These are phyloP conservation scores for Favolaschia claudopus DNA, from an alignment of 768 basidiomycete genomes.

Conservation along the genomic window DNA sequence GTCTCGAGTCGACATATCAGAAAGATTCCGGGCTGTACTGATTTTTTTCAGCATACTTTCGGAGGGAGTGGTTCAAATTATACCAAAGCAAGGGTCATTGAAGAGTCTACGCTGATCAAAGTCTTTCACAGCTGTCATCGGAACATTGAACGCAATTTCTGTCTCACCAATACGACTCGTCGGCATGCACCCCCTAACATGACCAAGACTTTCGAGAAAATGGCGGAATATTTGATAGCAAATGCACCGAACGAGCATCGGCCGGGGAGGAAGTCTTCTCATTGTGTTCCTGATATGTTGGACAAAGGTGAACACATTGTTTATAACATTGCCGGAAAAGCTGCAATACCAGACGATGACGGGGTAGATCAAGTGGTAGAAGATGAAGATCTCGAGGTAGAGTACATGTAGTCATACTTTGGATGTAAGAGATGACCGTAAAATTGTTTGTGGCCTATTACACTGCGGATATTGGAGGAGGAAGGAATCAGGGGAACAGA, in stretches of 20 bases:
- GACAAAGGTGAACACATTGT: too few species aligned
- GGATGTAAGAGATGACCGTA: too few species aligned
- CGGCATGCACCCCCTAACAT: conserved; percentile 39
- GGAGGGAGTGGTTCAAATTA: conserved; percentile 43
- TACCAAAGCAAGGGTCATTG: conserved; percentile 36
- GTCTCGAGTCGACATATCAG: background rate
- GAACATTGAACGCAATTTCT: conserved; percentile 35
- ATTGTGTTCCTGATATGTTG: conserved; percentile 27
- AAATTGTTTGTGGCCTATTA: too few species aligned
- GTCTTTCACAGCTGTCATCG: conserved; percentile 35
- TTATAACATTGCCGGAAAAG: conserved; percentile 21
- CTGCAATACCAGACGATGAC: conserved; percentile 16
- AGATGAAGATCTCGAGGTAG: too few species aligned
- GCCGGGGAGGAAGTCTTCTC: conserved; percentile 18
- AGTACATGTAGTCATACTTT: too few species aligned
- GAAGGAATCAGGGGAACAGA: too few species aligned
- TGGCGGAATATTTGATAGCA: conserved; percentile 25
- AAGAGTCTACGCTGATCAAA: conserved; percentile 43
- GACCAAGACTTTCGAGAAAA: conserved; percentile 29
- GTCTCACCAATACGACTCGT: conserved; percentile 32
- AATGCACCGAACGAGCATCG: conserved; percentile 12
- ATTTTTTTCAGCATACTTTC: conserved; percentile 35
- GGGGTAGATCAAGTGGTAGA: too few species aligned
- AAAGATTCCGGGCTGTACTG: too few species aligned
- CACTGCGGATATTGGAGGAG: too few species aligned